Evolutionary conservation across 306 rosid species (phyloP).

Genomic region (Herpetospermum pedunculosum): DNA sequence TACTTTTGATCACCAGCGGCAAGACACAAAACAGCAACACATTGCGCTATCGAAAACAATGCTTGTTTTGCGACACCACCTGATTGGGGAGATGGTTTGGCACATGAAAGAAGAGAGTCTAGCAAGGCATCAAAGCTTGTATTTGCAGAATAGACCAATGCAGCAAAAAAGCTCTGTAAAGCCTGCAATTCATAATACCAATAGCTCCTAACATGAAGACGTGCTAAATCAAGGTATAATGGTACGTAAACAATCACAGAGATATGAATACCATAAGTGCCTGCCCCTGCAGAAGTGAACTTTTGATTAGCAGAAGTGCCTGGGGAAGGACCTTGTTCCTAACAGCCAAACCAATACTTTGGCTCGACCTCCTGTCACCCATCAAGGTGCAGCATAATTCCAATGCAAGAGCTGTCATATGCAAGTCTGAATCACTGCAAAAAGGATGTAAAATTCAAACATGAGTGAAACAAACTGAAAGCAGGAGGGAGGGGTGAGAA

Average conservation of each 20-base stretch:
- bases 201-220: conserved; percentile 15
- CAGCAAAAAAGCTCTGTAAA: conserved; percentile 77
- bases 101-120: conserved; percentile 83
- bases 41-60: conserved; percentile 85
- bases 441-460: conserved; percentile 11
- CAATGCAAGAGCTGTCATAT: conserved; percentile 97
- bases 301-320: conserved; percentile 77
- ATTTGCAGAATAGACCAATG: conserved; percentile 86
- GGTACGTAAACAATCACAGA: conserved; percentile 2
- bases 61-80: conserved; percentile 99
- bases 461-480: conserved; percentile 13
- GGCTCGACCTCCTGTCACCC: conserved; percentile 91
- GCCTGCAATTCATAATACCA: conserved; percentile 45
- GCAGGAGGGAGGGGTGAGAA: neutral
- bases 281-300: conserved; percentile 95
- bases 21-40: conserved; percentile 96
- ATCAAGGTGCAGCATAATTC: conserved; percentile 93
- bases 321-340: conserved; percentile 98
- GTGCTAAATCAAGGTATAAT: conserved; percentile 8
- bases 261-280: conserved; percentile 64
- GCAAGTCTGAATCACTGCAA: conserved; percentile 96
- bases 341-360: conserved; percentile 80
- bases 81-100: conserved; percentile 85
- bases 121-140: conserved; percentile 86
- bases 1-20: conserved; percentile 90